Evolutionary conservation across 108 stramenopile species (phyloP).

Genomic region (Stephanodiscus minutulus): DNA sequence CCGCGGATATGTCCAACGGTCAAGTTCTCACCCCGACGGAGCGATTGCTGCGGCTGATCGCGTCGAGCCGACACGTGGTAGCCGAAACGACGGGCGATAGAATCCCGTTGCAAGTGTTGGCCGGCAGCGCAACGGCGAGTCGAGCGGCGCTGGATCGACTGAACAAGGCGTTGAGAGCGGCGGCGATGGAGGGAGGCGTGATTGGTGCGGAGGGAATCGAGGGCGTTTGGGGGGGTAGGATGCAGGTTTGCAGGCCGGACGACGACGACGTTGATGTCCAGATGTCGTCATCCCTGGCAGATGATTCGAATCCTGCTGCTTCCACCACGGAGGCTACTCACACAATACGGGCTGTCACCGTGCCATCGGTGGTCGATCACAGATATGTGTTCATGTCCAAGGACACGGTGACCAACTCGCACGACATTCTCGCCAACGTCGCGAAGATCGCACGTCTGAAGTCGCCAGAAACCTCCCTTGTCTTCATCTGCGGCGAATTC

Average conservation of each 20-base stretch:
- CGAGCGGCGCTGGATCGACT: constrained; percentile 55
- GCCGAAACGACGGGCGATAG: constrained; percentile 10
- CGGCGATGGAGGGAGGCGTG: constrained; percentile 42
- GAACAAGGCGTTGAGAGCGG: constrained; percentile 52
- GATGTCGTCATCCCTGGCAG: background rate
- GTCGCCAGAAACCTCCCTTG: constrained; percentile 40
- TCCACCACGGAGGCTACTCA: constrained; percentile 15
- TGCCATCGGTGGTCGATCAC: constrained; percentile 58
- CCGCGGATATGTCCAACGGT: constrained; percentile 10
- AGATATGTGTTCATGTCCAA: constrained; percentile 45
- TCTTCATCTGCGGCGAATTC: constrained; percentile 67
- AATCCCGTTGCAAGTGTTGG: constrained; percentile 39
- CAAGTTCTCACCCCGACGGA: constrained; percentile 52
- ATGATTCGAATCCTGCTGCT: background rate
- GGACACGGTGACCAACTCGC: constrained; percentile 24
- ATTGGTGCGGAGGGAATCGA: constrained; percentile 38
- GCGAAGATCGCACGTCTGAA: constrained; percentile 23
- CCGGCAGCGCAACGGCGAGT: constrained; percentile 65
- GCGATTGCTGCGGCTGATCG: constrained; percentile 44
- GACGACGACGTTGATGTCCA: constrained; percentile 13
- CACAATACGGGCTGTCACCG: constrained; percentile 60
- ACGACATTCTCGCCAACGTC: constrained; percentile 39
- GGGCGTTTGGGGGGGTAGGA: constrained; percentile 44
- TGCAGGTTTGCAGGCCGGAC: constrained; percentile 53
- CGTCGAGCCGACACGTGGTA: constrained; percentile 32